Evolutionary conservation across 2,329 filamentous ascomycete genomes (phyloP), one percentile per base, ranked within the genome.

Genomic region (Colletotrichum destructivum): DNA sequence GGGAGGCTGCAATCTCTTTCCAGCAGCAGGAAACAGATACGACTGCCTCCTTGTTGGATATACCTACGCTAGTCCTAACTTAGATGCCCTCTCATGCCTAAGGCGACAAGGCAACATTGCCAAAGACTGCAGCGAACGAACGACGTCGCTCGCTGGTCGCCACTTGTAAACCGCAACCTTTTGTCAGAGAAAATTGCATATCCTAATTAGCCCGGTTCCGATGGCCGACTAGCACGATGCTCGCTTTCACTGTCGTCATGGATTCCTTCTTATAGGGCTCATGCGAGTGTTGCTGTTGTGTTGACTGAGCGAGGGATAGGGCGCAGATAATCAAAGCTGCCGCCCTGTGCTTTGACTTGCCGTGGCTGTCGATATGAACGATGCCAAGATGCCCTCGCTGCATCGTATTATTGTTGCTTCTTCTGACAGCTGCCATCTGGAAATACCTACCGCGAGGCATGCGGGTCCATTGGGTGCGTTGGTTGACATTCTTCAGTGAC

Each of bases 41-140:
- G 18, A 35, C 46, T 63, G 4, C 26, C 59, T 26, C 52, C 35
- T 35, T 26, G 63, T 68, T 52, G 51, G 42, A 66, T 70, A 40
- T 13, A 38, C 60, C 40, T 18, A 38, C 66, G 44, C 70, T 72
- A 72, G 55, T 9, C 70, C 66, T 23, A 26, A 66, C 44, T 56
- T 35, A 62, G 70, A 26, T 15, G 4, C 15, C 2, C 35, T 15
- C 42, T 9, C 15, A 44, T 72, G 70, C 66, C 70, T 72, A 49
- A 72, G 67, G 70, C 69, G 40, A 44, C 42, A 44, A 72, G 70
- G 70, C 70, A 66, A n/a, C 3, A 31, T 11, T 26, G 11, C 51
- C 49, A 21, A 57, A 23, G 55, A 62, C 26, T 54, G 47, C 21
- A 56, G 64, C 52, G 64, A 60, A 72, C 61, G 69, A 60, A 72